Base-by-base conservation (phyloP, 129 eudicot species). In the Lactuca sativa region DNA sequence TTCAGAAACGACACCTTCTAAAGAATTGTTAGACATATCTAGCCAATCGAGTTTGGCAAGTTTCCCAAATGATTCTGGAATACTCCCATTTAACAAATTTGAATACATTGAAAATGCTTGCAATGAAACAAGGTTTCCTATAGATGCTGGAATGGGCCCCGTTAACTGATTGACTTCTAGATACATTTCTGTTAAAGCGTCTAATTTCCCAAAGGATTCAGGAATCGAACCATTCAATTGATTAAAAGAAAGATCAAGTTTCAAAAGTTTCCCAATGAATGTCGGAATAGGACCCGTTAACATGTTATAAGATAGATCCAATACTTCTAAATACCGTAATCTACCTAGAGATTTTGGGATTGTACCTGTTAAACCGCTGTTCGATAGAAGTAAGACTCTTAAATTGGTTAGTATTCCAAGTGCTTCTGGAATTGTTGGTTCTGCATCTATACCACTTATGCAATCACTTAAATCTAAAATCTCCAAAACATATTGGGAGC, bases 1-100 rank as follows among this genome's bases (percentile, higher is more conserved):
- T 66, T 66, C 71, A 66, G 9, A 66, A 48, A 66, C 59, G 7
- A n/a, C 17, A 47, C 71, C 71, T 66, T 48, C 59, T 30, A 66
- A 66, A 8, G 1, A 8, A 51, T 66, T 66, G 43, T 9, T 30
- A 31, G 71, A 49, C 41, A 49, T 7, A 49, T 66, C 3, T 14
- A 66, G 47, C 30, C 48, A n/a, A 25, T n/a, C 13, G 11, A 66
- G 18, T 30, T 48, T 66, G 30, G 31, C n/a, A 31, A 66, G 59
- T 14, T 66, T 13, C 43, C 76, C 79, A 41, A 74, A 43, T 44
- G 70, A 66, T 14, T 31, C 9, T 14, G 59, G 59, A 47, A 66
- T 15, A 6, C 18, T 49, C 21, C 59, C 71, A 4, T 5, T 31
- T 30, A 66, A 49, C n/a, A 11, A 2, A 13, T 66, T 66, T 66